Evolutionary conservation across 2,329 filamentous ascomycete genomes (phyloP).

Genomic region (Microsporum ferrugineum): DNA sequence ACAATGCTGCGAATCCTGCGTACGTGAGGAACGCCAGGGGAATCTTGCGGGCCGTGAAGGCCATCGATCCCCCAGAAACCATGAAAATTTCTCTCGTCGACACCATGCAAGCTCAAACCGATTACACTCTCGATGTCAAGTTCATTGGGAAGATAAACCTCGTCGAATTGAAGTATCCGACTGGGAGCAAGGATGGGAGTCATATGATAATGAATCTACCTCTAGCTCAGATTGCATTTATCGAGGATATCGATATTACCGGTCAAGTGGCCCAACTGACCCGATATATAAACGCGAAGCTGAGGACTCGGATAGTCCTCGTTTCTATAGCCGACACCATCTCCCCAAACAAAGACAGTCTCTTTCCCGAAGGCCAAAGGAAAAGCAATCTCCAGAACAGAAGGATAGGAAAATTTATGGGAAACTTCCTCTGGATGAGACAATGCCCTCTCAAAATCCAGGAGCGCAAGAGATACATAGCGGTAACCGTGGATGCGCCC

Average conservation of each 20-base stretch:
- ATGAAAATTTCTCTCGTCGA: background rate
- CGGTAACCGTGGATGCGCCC: constrained; percentile 6
- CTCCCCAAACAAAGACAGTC: background rate
- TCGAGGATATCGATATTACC: background rate
- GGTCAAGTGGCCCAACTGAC: background rate
- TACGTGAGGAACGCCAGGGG: background rate
- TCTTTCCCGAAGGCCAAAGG: background rate
- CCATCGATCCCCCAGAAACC: background rate
- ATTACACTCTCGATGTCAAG: background rate
- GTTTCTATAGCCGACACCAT: background rate
- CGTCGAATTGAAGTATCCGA: background rate
- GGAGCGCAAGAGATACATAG: background rate
- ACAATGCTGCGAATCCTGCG: background rate
- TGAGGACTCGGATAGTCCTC: background rate
- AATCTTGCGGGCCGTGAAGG: background rate
- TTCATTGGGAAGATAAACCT: background rate
- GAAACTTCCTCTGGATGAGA: background rate
- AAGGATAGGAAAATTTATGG: background rate
- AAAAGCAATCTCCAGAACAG: background rate
- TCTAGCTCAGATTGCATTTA: background rate
- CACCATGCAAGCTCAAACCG: background rate
- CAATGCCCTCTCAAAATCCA: background rate
- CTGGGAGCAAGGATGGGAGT: background rate
- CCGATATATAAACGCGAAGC: background rate
- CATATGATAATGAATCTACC: background rate